Base-by-base conservation (phyloP, 1,139 yeast genomes). In the Nakaseomyces uthaithaninus region DNA sequence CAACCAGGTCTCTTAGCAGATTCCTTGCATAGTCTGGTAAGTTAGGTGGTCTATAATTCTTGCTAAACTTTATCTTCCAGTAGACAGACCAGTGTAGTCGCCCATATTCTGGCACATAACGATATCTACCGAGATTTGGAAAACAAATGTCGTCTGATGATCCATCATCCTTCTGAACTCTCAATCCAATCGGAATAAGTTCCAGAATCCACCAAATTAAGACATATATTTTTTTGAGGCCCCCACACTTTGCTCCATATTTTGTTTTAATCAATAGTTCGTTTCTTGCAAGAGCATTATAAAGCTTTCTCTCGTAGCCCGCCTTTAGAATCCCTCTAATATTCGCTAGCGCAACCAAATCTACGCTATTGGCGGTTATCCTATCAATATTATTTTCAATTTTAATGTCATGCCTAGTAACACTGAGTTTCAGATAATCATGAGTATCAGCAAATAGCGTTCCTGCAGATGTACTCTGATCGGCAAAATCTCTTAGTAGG, bases 191-290 rank as follows among this genome's bases (percentile, higher is more conserved):
- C 1, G 85, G 84, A 9, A 78, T 46, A 12, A 72, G 56, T 50
- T 78, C 86, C n/a, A 76, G 54, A 2, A 69, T 2, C 83, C 83
- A 77, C 84, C 84, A 78, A 7, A 64, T 50, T 0, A 48, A 10
- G 11, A 31, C 35, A 20, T 19, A 20, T 4, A 31, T 3, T 20
- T 31, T 19, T 7, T 31, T 31, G 11, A 31, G 27, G 11, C 24
- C 11, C 7, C 20, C 27, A 25, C 28, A 10, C n/a, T 25, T 15
- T 11, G 25, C 16, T 17, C 33, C 27, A 14, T 25, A 33, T 27
- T 24, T 33, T 14, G 28, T 22, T 11, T 39, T 26, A n/a, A 20
- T 4, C 12, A 16, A n/a, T 12, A 31, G 25, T 10, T 31, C 35
- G 11, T 31, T 31, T 14, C 35, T 31, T 7, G 35, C 35, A 19